A percentile compares a stretch with the other conserved stretches of the same genome.
phyloP scores from a whole-genome alignment of 345 rosid genomes.

The Barbarea vulgaris region DNA sequence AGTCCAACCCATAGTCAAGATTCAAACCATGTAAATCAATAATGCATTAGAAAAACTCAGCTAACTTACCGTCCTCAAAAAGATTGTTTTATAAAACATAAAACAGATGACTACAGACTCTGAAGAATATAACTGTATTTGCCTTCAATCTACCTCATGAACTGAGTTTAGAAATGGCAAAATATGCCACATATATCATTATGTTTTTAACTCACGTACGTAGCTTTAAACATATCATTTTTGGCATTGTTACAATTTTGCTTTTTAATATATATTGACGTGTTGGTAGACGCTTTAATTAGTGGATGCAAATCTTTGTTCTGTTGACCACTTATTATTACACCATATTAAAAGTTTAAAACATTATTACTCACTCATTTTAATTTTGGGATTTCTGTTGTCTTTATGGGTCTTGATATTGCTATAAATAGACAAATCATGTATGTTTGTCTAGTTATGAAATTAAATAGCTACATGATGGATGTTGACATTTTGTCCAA shows the following conservation, averaged over 20 bases:
- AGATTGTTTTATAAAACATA: too few species aligned
- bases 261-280: neutral
- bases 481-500: neutral
- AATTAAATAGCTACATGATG: neutral
- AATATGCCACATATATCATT: too few species aligned
- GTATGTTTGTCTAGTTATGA: neutral
- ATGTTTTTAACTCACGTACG: too few species aligned
- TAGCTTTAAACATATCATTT: neutral
- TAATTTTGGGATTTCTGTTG: neutral
- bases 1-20: too few species aligned
- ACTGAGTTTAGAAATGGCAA: too few species aligned
- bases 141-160: too few species aligned
- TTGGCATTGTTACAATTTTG: neutral
- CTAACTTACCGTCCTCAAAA: too few species aligned
- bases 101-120: too few species aligned
- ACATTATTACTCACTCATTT: neutral
- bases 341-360: neutral
- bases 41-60: too few species aligned
- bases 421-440: constrained; percentile 20
- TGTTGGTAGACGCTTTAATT: constrained; percentile 14
- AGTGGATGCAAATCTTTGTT: constrained; percentile 25
- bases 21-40: too few species aligned
- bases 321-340: constrained; percentile 8
- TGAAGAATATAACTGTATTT: too few species aligned
- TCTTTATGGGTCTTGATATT: neutral